A percentile compares a stretch with the other conserved stretches of the same genome.
phyloP scores from a whole-genome alignment of 352 stramenopile species.

The Phytophthora fragariaefolia region DNA sequence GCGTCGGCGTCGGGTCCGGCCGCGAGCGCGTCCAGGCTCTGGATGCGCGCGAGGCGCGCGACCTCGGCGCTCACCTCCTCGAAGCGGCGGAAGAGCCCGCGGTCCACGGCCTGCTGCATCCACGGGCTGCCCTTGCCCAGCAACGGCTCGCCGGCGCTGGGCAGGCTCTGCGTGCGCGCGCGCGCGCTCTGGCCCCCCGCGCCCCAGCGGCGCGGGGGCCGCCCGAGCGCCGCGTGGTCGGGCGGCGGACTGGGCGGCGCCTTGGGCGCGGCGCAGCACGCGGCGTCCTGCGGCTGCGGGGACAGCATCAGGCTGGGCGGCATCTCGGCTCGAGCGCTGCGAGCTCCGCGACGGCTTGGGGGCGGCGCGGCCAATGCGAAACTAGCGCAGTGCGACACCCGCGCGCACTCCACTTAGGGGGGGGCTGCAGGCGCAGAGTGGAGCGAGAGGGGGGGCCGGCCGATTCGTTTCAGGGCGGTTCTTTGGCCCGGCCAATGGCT shows the following conservation, averaged over 20 bases:
- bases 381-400: conserved; percentile 29
- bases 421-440: too few relatives aligned
- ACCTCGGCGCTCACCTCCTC: conserved; percentile 63
- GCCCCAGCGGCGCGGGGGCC: conserved; percentile 16
- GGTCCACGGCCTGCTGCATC: conserved; percentile 51
- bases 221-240: conserved; percentile 10
- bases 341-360: conserved; percentile 8
- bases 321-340: conserved; percentile 11
- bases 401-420: too few relatives aligned
- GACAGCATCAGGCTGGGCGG: conserved; percentile 32
- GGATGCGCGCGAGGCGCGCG: conserved; percentile 44
- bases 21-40: conserved; percentile 38
- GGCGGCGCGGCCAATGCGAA: conserved; percentile 25
- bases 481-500: conserved; percentile 19
- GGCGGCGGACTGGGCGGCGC: neutral
- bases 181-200: conserved; percentile 19
- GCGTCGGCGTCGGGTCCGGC: conserved; percentile 14
- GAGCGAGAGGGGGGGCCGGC: too few relatives aligned
- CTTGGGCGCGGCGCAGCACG: conserved; percentile 16
- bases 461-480: conserved; percentile 21
- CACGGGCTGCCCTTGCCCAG: conserved; percentile 18
- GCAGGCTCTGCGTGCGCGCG: conserved; percentile 44
- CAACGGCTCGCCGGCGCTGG: conserved; percentile 8
- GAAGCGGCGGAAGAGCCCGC: conserved; percentile 63
- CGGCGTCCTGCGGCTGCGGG: conserved; percentile 27